Percentiles rank a stretch among this genome's conserved stretches.
These are phyloP conservation scores for Sungouiozyma intestinalis DNA, from an alignment of 805 yeast genomes.

Conservation along the genomic window DNA sequence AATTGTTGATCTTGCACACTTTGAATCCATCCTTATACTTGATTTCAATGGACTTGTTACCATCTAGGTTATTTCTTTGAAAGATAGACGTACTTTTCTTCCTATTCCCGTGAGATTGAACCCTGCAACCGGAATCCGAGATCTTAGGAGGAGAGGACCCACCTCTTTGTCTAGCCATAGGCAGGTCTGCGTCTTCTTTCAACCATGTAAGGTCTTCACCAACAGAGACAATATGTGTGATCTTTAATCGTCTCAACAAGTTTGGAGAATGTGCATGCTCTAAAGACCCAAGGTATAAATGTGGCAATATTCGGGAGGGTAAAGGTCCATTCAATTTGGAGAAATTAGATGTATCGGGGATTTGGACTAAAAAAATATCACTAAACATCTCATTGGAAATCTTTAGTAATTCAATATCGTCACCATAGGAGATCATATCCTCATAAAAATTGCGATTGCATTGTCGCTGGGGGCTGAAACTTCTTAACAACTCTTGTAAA, in stretches of 20 bases:
- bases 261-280: conserved; percentile 68
- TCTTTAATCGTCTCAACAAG: conserved; percentile 53
- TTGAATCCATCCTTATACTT: conserved; percentile 19
- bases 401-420: conserved; percentile 6
- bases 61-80: background rate
- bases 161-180: conserved; percentile 11
- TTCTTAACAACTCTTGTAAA: conserved; percentile 50
- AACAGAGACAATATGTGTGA: conserved; percentile 68
- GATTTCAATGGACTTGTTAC: background rate
- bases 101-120: background rate
- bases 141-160: conserved; percentile 8
- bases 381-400: conserved; percentile 27
- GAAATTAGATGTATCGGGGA: conserved; percentile 20
- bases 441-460: conserved; percentile 3
- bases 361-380: conserved; percentile 24
- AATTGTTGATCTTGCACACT: conserved; percentile 50
- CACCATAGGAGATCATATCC: background rate
- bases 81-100: background rate
- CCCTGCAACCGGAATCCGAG: background rate
- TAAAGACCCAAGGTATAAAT: conserved; percentile 75
- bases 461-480: conserved; percentile 43
- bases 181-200: background rate
- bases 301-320: conserved; percentile 77
- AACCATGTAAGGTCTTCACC: conserved; percentile 72
- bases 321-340: conserved; percentile 47